phyloP scores from a whole-genome alignment of 2,329 filamentous ascomycete species.

The Bipolaris oryzae region DNA sequence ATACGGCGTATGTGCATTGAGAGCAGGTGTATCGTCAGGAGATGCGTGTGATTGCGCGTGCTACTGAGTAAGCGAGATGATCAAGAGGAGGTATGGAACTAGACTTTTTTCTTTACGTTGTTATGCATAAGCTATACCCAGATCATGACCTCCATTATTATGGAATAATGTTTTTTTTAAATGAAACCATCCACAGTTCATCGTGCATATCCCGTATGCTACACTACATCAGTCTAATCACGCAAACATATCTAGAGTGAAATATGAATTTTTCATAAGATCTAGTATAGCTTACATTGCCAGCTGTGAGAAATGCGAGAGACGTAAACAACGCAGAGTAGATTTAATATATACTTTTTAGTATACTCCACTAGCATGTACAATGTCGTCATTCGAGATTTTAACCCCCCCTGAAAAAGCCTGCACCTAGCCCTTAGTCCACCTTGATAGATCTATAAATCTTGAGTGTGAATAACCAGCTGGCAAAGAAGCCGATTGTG shows the following conservation, averaged over 20 bases:
- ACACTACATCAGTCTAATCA: too few relatives aligned
- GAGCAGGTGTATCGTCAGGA: conserved; percentile 27
- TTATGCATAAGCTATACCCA: not conserved
- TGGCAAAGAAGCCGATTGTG: conserved; percentile 92
- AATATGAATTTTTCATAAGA: too few relatives aligned
- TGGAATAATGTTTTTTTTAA: too few relatives aligned
- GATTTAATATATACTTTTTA: conserved; percentile 7
- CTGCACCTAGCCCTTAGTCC: conserved; percentile 62
- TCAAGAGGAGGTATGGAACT: too few relatives aligned
- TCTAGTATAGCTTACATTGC: too few relatives aligned
- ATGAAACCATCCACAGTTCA: too few relatives aligned
- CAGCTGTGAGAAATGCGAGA: not conserved
- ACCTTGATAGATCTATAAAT: conserved; percentile 99
- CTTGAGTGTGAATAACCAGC: conserved; percentile 90
- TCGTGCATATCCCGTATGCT: too few relatives aligned
- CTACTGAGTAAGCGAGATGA: not conserved
- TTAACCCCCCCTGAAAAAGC: not conserved
- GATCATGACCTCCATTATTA: conserved; percentile 1
- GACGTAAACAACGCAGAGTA: conserved; percentile 4
- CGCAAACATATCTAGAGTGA: too few relatives aligned
- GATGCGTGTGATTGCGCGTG: conserved; percentile 11
- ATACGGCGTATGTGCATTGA: conserved; percentile 11
- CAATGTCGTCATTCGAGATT: not conserved
- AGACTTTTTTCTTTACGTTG: not conserved
- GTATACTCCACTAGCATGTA: not conserved